phyloP scores from a whole-genome alignment of 805 yeast species.

The Jamesozyma spencerorum region DNA sequence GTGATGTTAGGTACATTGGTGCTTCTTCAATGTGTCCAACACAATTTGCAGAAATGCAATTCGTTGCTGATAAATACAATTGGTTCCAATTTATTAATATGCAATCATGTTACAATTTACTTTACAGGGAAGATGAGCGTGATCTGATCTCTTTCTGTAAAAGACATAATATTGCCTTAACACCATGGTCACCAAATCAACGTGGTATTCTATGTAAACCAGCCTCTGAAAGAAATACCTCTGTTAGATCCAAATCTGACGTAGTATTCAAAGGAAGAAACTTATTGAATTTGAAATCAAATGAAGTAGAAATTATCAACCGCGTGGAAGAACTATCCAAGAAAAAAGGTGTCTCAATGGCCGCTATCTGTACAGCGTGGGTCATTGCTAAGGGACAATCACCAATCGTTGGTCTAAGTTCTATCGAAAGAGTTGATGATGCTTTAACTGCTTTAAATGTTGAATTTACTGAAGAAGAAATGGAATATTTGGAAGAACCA shows the following conservation, averaged over 20 bases:
- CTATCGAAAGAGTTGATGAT: conserved; percentile 43
- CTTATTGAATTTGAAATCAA: conserved; percentile 1
- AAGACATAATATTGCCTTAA: conserved; percentile 43
- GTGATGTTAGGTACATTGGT: conserved; percentile 46
- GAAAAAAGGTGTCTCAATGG: conserved; percentile 42
- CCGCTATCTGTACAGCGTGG: conserved; percentile 47
- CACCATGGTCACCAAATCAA: conserved; percentile 56
- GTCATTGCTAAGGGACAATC: conserved; percentile 39
- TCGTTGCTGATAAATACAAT: conserved; percentile 37
- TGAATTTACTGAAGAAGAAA: conserved; percentile 26
- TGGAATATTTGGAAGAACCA: conserved; percentile 13
- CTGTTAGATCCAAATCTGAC: conserved; percentile 11
- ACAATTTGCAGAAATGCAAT: conserved; percentile 45
- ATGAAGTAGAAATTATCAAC: conserved; percentile 32
- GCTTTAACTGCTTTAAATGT: conserved; percentile 36
- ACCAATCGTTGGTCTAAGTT: conserved; percentile 50
- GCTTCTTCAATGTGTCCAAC: conserved; percentile 49
- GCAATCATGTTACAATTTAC: conserved; percentile 50
- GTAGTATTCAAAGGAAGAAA: conserved; percentile 35
- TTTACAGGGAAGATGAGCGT: conserved; percentile 54
- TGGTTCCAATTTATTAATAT: conserved; percentile 38
- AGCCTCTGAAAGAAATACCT: conserved; percentile 1
- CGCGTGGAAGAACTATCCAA: conserved; percentile 50
- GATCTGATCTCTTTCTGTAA: conserved; percentile 51
- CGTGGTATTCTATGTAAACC: conserved; percentile 49